Conservation (phyloP, 495 filamentous ascomycete species). For the Entonaema liquescens region DNA sequence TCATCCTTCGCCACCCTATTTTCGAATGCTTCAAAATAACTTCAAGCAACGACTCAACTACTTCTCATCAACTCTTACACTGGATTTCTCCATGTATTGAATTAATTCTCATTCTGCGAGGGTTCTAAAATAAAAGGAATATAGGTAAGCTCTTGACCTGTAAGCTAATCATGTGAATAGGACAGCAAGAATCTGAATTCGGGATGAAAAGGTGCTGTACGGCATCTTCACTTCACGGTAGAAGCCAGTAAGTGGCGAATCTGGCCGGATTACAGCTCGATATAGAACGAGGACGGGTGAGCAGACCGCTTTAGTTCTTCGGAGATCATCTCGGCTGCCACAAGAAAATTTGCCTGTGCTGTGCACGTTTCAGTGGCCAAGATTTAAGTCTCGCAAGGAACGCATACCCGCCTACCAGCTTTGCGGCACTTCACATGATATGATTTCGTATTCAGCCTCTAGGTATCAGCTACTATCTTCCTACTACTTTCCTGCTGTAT, state of each 20-base stretch:
- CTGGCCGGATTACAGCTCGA: not conserved
- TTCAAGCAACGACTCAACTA: too few relatives aligned
- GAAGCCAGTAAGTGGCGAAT: not conserved
- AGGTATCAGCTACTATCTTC: constrained; percentile 26
- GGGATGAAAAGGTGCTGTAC: not conserved
- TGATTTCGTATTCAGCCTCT: constrained; percentile 23
- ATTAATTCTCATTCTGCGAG: not conserved
- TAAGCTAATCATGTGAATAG: not conserved
- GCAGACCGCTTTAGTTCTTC: constrained; percentile 17
- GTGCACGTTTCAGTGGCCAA: constrained; percentile 30
- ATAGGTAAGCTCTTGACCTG: too few relatives aligned
- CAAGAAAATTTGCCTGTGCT: constrained; percentile 21
- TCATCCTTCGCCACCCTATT: not conserved
- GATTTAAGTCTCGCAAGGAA: constrained; percentile 18
- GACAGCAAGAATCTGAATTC: not conserved
- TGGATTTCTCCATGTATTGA: not conserved
- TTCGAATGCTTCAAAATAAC: not conserved
- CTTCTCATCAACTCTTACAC: not conserved
- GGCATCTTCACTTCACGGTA: not conserved
- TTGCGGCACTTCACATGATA: constrained; percentile 30
- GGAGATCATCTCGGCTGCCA: constrained; percentile 37
- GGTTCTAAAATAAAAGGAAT: not conserved
- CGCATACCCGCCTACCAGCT: constrained; percentile 37
- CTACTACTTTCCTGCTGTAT: constrained; percentile 25
- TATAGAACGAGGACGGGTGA: constrained; percentile 3